These are phyloP conservation scores for Raphanus hybrid DNA, from an alignment of 441 rosid species.

Conservation along the genomic window DNA sequence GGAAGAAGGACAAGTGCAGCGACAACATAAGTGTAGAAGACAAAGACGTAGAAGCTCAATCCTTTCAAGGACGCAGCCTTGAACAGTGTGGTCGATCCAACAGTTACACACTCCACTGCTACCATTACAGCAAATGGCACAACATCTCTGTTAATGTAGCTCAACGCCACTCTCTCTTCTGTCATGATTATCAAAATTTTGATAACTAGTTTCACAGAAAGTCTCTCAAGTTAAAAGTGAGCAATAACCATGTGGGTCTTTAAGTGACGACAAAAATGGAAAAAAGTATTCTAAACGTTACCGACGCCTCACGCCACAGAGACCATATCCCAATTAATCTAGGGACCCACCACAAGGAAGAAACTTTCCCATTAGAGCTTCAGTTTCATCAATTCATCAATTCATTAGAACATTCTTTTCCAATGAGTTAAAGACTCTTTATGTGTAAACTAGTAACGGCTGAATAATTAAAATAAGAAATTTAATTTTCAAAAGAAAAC, in stretches of 20 bases:
- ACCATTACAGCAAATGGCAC: conserved; percentile 21
- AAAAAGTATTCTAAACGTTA: conserved; percentile 11
- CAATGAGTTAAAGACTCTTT: not conserved
- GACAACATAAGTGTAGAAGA: conserved; percentile 19
- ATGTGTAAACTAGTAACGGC: not conserved
- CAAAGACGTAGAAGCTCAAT: conserved; percentile 30
- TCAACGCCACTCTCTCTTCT: not conserved
- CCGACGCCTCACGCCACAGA: not conserved
- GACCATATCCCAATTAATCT: not conserved
- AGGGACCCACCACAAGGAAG: conserved; percentile 30
- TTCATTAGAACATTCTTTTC: not conserved
- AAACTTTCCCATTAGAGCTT: not conserved
- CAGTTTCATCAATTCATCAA: not conserved
- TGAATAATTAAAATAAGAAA: not conserved
- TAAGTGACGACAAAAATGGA: not conserved
- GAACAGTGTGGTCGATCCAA: conserved; percentile 26
- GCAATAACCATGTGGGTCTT: not conserved
- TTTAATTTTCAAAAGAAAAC: not conserved
- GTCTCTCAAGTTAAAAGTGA: conserved; percentile 6
- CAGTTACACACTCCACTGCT: not conserved
- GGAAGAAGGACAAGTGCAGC: conserved; percentile 30
- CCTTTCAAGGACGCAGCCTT: conserved; percentile 28
- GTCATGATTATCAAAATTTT: not conserved
- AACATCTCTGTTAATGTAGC: conserved; percentile 5
- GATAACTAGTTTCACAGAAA: not conserved